Base-by-base conservation (phyloP, 306 rosid species). In the Vicia sativa region DNA sequence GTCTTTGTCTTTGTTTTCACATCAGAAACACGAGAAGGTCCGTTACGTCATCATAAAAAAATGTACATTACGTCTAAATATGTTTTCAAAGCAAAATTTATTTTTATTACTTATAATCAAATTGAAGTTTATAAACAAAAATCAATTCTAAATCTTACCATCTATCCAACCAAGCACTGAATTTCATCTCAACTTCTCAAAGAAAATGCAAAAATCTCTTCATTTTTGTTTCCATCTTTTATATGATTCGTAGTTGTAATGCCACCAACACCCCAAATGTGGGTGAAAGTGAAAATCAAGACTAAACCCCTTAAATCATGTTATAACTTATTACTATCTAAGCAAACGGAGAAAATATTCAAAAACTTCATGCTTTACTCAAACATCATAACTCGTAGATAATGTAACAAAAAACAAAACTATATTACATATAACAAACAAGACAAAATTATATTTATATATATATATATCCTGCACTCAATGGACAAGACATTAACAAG, bases 341-440 rank as follows among this genome's bases (percentile, higher is more conserved):
- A 78, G 38, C 9, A 77, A 71, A 28, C 14, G 55, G 45, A 49
- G 34, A 66, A 65, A 64, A 58, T 64, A 75, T 28, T 35, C 43
- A 53, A 74, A 52, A 66, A 28, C 34, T 52, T 70, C 73, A 65
- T 60, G 65, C 70, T 70, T 73, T 53, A 69, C 74, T 58, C 41
- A 56, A 72, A 72, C 42, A 78, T 43, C 48, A 60, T 53, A 53
- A 53, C 75, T 68, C 4, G 45, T 42, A n/a, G 42, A 67, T 5
- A 64, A 37, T 58, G 58, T 48, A 48, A 74, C 53, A 53, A 66
- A 74, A 69, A 60, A 28, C 35, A 29, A 57, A 52, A 52, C 74
- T 75, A 74, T 75, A 14, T 80, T 61, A 67, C 67, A 72, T 66
- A 55, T 65, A 77, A 7, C 58, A 70, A 52, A 71, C 76, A 65